A percentile compares a stretch with the other conserved stretches of the same genome.
phyloP scores from a whole-genome alignment of 2,329 filamentous ascomycete species.

The Coniochaeta hoffmannii region DNA sequence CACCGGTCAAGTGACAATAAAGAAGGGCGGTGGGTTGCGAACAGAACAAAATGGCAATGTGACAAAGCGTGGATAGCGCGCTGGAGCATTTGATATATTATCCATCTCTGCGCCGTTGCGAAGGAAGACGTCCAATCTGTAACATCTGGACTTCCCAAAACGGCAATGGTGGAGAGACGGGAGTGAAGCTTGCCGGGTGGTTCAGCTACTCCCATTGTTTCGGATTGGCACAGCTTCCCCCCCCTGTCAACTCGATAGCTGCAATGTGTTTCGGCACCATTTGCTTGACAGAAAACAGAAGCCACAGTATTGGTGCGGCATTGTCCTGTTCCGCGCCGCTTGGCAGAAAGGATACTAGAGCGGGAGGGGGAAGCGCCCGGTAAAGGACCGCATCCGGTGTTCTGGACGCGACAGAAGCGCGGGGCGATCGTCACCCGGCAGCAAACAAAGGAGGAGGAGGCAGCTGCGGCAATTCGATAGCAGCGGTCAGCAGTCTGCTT shows the following conservation, averaged over 20 bases:
- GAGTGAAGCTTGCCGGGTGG: neutral
- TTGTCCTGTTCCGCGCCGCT: neutral
- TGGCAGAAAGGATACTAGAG: neutral
- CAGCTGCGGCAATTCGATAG: neutral
- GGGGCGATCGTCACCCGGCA: neutral
- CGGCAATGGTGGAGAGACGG: neutral
- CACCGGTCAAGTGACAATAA: neutral
- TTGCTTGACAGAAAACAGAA: neutral
- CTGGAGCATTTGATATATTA: neutral
- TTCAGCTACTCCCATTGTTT: neutral
- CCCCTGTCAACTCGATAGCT: neutral
- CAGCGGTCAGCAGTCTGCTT: neutral
- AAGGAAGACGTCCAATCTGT: neutral
- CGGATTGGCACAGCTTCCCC: neutral
- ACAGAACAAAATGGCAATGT: neutral
- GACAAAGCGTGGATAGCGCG: neutral
- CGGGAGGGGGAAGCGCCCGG: neutral
- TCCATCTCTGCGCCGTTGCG: neutral
- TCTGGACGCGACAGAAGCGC: neutral
- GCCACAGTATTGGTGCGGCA: neutral
- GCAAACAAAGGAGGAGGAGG: neutral
- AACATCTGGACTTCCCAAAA: neutral
- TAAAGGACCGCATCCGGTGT: neutral
- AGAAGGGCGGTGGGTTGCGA: neutral
- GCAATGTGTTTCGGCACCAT: neutral